Evolutionary conservation across 768 basidiomycete species (phyloP), one percentile per base, ranked within the genome.

Genomic region (Agrocybe chaxingu): DNA sequence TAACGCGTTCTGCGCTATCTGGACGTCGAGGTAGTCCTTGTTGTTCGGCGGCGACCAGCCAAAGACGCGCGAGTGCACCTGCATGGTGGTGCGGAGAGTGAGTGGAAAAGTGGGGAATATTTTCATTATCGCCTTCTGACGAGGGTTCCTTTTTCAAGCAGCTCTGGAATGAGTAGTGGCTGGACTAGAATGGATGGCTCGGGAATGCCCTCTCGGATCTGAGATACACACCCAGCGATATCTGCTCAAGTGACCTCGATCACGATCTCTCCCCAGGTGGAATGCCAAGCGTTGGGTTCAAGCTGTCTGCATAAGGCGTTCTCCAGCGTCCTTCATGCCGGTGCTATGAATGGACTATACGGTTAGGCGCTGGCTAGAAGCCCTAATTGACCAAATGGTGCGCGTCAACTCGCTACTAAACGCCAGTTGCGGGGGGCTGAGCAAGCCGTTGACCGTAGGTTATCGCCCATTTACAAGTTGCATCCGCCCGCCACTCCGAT

Each of bases 31-130:
- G 48, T 62, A 62, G 43, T 64, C 61, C 37, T 62, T 59, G 40
- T 62, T 56, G 32, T 60, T 58, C n/a, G 64, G 57, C 12, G 66
- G 66, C 35, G 53, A 51, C 69, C 70, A 70, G n/a, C 68, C 67
- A 51, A 66, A 56, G 46, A 63, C 57, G 51, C 53, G 59, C 44
- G 61, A 59, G 45, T 57, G 55, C 11, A 53, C 44, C 32, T 60
- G 36, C 56, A 64, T 62, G 43, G 51, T 53, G 31, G 51, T 36
- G 48, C 39, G 16, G 16, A 16, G 39, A 24, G 39, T 48, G 48
- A 39, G 47, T 13, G 54, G 43, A 34, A 33, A 36, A 35, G 45
- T 24, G 37, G 45, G 52, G 41, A 37, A 38, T 41, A 48, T 45
- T 49, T 35, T 12, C 31, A 45, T 42, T 36, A 45, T 55, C 44